These are phyloP conservation scores for Geosmithia flava DNA, from an alignment of 2,329 filamentous ascomycete genomes.

Conservation along the genomic window DNA sequence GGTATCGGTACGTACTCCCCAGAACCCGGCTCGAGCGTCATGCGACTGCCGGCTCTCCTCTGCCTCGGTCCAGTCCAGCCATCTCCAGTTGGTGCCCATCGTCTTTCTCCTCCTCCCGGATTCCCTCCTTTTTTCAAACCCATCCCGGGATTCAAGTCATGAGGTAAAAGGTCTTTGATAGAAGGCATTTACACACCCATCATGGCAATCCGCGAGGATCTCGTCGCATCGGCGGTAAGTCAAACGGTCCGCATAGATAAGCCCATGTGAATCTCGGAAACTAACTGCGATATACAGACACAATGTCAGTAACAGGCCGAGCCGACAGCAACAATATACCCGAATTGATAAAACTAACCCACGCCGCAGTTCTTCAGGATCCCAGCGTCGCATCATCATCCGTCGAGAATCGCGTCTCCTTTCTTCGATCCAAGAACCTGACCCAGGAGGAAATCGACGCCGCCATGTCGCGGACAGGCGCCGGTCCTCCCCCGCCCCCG, in stretches of 20 bases:
- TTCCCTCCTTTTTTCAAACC: constrained; percentile 6
- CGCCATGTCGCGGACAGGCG: constrained; percentile 64
- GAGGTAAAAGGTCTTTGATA: constrained; percentile 9
- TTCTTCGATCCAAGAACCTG: constrained; percentile 91
- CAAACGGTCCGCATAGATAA: background rate
- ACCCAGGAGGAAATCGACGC: constrained; percentile 90
- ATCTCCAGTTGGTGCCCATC: background rate
- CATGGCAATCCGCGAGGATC: constrained; percentile 88
- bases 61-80: constrained; percentile 17
- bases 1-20: background rate
- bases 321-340: background rate
- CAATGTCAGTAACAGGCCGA: constrained; percentile 24
- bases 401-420: constrained; percentile 85
- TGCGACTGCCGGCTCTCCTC: background rate
- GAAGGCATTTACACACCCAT: constrained; percentile 8
- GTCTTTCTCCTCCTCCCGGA: constrained; percentile 5
- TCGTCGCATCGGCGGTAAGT: constrained; percentile 68
- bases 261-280: constrained; percentile 1
- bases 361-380: constrained; percentile 69
- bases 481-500: constrained; percentile 32
- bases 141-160: constrained; percentile 7
- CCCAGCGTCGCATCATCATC: constrained; percentile 81
- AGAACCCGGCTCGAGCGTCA: background rate
- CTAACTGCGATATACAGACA: constrained; percentile 16
- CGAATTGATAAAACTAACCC: constrained; percentile 7